phyloP scores from a whole-genome alignment of 2,329 filamentous ascomycete species.

The Aphanocladium album region DNA sequence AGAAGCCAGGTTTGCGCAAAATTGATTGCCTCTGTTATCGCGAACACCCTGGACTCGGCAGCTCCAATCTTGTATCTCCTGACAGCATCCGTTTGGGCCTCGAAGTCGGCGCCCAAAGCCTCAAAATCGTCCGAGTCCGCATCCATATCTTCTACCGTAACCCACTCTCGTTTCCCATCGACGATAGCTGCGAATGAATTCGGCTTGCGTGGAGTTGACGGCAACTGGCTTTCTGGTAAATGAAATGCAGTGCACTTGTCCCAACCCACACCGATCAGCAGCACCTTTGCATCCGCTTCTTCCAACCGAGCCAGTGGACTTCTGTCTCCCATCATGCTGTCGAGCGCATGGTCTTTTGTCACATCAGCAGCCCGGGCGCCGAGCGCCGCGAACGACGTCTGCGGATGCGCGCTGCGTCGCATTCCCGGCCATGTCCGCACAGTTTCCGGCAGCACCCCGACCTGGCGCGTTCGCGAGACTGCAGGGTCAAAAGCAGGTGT shows the following conservation, averaged over 20 bases:
- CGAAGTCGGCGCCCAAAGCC: conserved; percentile 4
- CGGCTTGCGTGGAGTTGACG: not conserved
- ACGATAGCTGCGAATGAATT: conserved; percentile 15
- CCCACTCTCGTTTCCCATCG: conserved; percentile 13
- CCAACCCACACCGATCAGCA: conserved; percentile 14
- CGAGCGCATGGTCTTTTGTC: not conserved
- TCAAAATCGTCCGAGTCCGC: conserved; percentile 13
- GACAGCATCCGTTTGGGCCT: not conserved
- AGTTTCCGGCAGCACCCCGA: conserved; percentile 16
- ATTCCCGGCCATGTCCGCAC: conserved; percentile 17
- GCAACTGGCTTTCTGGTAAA: conserved; percentile 14
- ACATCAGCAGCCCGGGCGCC: conserved; percentile 9
- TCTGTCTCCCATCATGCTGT: conserved; percentile 8
- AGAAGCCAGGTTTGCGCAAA: not conserved
- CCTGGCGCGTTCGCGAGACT: conserved; percentile 4
- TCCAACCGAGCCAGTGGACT: conserved; percentile 8
- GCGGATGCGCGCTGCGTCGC: conserved; percentile 17
- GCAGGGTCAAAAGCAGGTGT: conserved; percentile 14
- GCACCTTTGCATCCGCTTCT: conserved; percentile 11
- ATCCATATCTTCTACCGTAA: conserved; percentile 12
- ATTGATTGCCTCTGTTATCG: not conserved
- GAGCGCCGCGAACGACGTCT: conserved; percentile 17
- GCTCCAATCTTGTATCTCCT: not conserved
- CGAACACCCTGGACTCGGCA: not conserved
- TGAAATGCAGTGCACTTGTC: conserved; percentile 16